Conservation (phyloP, 805 yeast species). For the Phaffomyces thermotolerans region DNA sequence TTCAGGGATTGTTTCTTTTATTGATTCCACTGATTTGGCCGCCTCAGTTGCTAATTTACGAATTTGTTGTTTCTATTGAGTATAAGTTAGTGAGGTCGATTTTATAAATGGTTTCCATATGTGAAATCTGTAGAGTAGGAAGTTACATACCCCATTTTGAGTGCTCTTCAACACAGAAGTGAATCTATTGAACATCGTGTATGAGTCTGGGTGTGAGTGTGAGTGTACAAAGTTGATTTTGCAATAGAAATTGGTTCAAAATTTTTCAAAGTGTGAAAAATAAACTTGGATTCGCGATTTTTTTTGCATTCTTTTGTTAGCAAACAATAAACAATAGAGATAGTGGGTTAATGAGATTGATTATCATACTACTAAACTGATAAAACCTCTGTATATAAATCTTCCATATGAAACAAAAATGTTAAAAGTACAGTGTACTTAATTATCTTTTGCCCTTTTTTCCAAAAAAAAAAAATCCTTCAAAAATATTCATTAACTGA, state of each 20-base stretch:
- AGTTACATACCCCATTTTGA: slow-evolving; percentile 3
- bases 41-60: slow-evolving; percentile 20
- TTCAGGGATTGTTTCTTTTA: slow-evolving; percentile 4
- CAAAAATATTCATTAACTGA: too few relatives aligned
- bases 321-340: too few relatives aligned
- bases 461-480: background rate
- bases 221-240: background rate
- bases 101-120: too few relatives aligned
- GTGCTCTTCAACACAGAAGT: slow-evolving; percentile 2
- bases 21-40: background rate
- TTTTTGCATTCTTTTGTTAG: too few relatives aligned
- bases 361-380: background rate
- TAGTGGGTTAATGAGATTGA: background rate
- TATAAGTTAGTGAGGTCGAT: slow-evolving; percentile 3
- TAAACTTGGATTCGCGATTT: background rate
- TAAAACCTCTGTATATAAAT: background rate
- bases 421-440: too few relatives aligned
- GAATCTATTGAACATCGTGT: slow-evolving; percentile 5
- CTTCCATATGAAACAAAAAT: background rate
- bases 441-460: too few relatives aligned
- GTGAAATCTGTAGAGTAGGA: too few relatives aligned
- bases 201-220: background rate
- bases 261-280: background rate
- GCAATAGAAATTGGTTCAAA: background rate
- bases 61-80: slow-evolving; percentile 14